Percentiles rank a stretch among this genome's conserved stretches.
Evolutionary conservation across 179 eudicot species (phyloP).

Genomic region (Nepenthes alata): DNA sequence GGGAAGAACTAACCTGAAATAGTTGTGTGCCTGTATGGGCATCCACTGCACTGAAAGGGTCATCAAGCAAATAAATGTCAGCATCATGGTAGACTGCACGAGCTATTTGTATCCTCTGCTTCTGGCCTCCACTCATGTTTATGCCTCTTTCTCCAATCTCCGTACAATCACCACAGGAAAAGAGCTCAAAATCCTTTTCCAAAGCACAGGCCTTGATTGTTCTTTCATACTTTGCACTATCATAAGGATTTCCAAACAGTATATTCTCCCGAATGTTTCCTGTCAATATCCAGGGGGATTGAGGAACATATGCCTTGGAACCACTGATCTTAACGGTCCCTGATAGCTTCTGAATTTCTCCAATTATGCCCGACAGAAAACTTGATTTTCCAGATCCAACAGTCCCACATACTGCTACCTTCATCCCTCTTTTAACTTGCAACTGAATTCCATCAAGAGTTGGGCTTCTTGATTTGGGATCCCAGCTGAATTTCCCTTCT

Average conservation of each 20-base stretch:
- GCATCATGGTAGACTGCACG: constrained; percentile 92
- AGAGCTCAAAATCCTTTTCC: constrained; percentile 80
- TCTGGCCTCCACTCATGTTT: constrained; percentile 98
- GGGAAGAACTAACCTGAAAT: constrained; percentile 47
- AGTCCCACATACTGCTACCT: constrained; percentile 90
- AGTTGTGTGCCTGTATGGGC: constrained; percentile 94
- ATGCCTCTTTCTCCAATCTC: constrained; percentile 99
- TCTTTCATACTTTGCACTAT: constrained; percentile 24
- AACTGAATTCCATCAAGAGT: constrained; percentile 53
- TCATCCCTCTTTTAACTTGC: constrained; percentile 60
- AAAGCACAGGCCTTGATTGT: constrained; percentile 40
- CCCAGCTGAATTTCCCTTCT: constrained; percentile 67
- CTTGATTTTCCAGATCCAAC: constrained; percentile 99
- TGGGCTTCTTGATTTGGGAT: constrained; percentile 26
- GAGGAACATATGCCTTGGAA: constrained; percentile 83
- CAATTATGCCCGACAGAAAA: constrained; percentile 65
- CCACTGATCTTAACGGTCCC: constrained; percentile 72
- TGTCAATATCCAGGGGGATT: constrained; percentile 38
- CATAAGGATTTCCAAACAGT: constrained; percentile 31
- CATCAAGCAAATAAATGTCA: constrained; percentile 87
- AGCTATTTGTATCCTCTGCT: constrained; percentile 95
- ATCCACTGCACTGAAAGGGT: constrained; percentile 96
- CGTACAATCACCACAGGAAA: constrained; percentile 70
- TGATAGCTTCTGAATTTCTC: constrained; percentile 66
- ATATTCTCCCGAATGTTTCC: constrained; percentile 37